Evolutionary conservation across 768 basidiomycete genomes (phyloP).

Genomic region (Suillus variegatus): DNA sequence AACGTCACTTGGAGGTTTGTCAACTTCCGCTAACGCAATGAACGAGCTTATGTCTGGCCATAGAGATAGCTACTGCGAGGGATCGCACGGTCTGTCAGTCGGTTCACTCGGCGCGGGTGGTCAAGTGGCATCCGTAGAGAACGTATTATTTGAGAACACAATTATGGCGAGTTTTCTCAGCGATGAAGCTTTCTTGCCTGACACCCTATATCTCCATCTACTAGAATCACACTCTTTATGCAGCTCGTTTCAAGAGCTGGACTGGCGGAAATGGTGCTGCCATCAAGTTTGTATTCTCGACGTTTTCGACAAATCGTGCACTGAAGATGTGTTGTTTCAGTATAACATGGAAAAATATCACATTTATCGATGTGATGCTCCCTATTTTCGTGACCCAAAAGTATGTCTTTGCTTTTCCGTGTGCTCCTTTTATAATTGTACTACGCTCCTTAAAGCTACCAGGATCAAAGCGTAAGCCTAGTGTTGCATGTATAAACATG

Average conservation of each 20-base stretch:
- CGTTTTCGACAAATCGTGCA: background rate
- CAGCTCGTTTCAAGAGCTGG: conserved; percentile 70
- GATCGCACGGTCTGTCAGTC: conserved; percentile 61
- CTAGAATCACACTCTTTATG: conserved; percentile 54
- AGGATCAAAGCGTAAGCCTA: conserved; percentile 54
- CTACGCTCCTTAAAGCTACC: conserved; percentile 44
- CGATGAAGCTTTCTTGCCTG: background rate
- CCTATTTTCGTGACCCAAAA: conserved; percentile 67
- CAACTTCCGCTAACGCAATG: background rate
- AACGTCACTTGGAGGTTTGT: conserved; percentile 51
- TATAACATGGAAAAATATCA: conserved; percentile 60
- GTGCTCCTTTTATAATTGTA: background rate
- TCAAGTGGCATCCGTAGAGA: conserved; percentile 53
- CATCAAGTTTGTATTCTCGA: conserved; percentile 43
- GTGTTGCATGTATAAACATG: background rate
- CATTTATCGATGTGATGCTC: conserved; percentile 52
- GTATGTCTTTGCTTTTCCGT: conserved; percentile 32
- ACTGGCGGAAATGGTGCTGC: conserved; percentile 61
- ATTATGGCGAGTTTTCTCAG: conserved; percentile 36
- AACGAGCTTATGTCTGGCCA: background rate
- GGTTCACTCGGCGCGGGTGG: conserved; percentile 46
- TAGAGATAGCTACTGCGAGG: conserved; percentile 55
- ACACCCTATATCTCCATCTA: conserved; percentile 20
- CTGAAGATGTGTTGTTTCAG: conserved; percentile 28
- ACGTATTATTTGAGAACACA: conserved; percentile 53